Conservation (phyloP, 1,284 basidiomycete genomes). For the Volvariella volvacea region DNA sequence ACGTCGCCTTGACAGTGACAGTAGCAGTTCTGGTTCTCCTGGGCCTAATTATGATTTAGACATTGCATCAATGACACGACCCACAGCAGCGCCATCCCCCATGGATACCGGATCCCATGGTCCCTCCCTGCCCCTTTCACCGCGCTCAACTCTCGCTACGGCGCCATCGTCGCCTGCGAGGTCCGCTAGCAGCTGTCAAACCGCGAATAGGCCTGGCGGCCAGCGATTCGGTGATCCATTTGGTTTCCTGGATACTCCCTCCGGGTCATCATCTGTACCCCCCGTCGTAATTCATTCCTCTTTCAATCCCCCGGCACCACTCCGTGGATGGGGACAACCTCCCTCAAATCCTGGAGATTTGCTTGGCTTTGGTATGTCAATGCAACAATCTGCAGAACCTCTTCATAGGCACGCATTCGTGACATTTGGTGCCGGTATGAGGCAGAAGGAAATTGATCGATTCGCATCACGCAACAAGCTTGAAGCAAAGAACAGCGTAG, state of each 20-base stretch:
- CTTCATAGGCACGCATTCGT: slow-evolving; percentile 67
- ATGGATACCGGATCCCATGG: slow-evolving; percentile 1
- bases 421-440: slow-evolving; percentile 77
- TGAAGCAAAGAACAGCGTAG: slow-evolving; percentile 42
- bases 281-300: slow-evolving; percentile 22
- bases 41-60: not conserved
- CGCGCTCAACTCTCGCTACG: slow-evolving; percentile 15
- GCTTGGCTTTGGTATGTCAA: not conserved
- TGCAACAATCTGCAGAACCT: slow-evolving; percentile 26
- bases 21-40: not conserved
- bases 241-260: slow-evolving; percentile 39
- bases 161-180: slow-evolving; percentile 14
- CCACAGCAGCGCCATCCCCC: not conserved
- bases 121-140: slow-evolving; percentile 6
- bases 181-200: not conserved
- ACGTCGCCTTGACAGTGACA: slow-evolving; percentile 30
- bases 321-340: slow-evolving; percentile 25
- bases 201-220: not conserved
- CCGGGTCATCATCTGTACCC: slow-evolving; percentile 16
- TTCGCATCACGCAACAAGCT: slow-evolving; percentile 68
- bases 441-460: slow-evolving; percentile 78
- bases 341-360: slow-evolving; percentile 12
- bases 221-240: slow-evolving; percentile 37
- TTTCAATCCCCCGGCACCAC: slow-evolving; percentile 22
- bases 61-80: slow-evolving; percentile 1